phyloP scores from a whole-genome alignment of 1,284 basidiomycete species.

The Vanrija sp. region DNA sequence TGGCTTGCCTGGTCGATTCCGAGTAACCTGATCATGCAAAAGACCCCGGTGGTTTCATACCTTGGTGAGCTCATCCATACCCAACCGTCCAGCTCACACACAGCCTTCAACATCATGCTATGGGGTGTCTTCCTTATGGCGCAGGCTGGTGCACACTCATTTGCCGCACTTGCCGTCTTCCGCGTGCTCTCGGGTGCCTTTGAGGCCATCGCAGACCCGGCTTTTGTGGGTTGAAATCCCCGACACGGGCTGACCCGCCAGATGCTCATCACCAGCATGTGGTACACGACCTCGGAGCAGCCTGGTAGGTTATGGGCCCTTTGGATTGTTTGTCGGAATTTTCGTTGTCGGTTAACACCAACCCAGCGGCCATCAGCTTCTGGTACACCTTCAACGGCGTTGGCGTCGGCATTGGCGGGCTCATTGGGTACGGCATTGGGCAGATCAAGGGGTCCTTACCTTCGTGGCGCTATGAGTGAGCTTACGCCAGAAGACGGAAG shows the following conservation, averaged over 20 bases:
- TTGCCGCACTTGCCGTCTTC: conserved; percentile 46
- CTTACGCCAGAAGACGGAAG: not conserved
- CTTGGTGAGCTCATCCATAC: too few species aligned
- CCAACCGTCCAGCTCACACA: too few species aligned
- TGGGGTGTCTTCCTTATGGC: conserved; percentile 53
- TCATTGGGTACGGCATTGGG: conserved; percentile 38
- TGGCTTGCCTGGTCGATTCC: too few species aligned
- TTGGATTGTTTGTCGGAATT: too few species aligned
- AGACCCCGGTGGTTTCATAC: too few species aligned
- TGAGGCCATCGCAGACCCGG: conserved; percentile 48
- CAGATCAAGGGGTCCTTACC: conserved; percentile 36
- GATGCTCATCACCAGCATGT: conserved; percentile 28
- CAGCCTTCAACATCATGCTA: conserved; percentile 40
- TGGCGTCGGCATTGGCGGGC: conserved; percentile 37
- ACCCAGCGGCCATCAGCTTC: conserved; percentile 24
- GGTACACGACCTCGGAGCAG: conserved; percentile 40
- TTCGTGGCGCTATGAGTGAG: conserved; percentile 42
- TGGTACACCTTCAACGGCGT: conserved; percentile 42
- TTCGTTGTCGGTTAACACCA: too few species aligned
- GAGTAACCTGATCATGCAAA: too few species aligned
- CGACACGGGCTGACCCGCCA: too few species aligned
- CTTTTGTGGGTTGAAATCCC: conserved; percentile 17
- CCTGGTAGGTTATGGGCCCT: conserved; percentile 9
- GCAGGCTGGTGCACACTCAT: conserved; percentile 47
- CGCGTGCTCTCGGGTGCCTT: conserved; percentile 48